Evolutionary conservation across 2,329 filamentous ascomycete species (phyloP), one percentile per base, ranked within the genome.

Genomic region (Fonsecaea erecta): DNA sequence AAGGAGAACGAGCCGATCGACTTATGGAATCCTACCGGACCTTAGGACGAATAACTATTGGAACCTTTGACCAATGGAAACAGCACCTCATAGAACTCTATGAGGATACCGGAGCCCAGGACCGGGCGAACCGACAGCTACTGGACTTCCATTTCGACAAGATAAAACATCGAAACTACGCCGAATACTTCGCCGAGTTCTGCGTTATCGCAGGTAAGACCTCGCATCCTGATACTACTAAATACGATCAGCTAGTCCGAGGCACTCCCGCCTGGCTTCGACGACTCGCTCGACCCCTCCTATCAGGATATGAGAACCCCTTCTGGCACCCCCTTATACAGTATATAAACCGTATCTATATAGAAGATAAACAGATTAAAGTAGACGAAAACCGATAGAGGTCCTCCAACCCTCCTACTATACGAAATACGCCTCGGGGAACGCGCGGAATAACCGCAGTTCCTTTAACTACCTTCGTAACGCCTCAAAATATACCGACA

Each of bases 291-390:
- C 1, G 21, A 30, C 51, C 51, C 26, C 21, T 52, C 14, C 18
- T 16, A 30, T 16, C 9, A 5, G 16, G 24, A 9, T 24, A 24
- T 16, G 18, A 52, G 28, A 52, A 21, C 28, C 28, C 24, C 14
- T 52, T 24, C 24, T 52, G 28, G 51, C 14, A 26, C 51, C 28
- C 18, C 8, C 24, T 24, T 30, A 30, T 28, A 24, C 28, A 52
- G 28, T 52, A 52, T 52, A 24, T 52, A 24, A 52, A 52, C 51
- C 28, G 28, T 8, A 52, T 52, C 14, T 52, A 52, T 52, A 52
- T 52, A 26, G 28, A 52, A 52, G 51, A 52, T 30, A 16, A 52
- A 52, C 28, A 52, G 26, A 52, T 52, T 26, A 24, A 52, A 30
- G 51, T 16, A 26, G 26, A 52, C 24, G 24, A 52, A 24, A 52